Base-by-base conservation (phyloP, 306 rosid genomes). In the Geum urbanum region DNA sequence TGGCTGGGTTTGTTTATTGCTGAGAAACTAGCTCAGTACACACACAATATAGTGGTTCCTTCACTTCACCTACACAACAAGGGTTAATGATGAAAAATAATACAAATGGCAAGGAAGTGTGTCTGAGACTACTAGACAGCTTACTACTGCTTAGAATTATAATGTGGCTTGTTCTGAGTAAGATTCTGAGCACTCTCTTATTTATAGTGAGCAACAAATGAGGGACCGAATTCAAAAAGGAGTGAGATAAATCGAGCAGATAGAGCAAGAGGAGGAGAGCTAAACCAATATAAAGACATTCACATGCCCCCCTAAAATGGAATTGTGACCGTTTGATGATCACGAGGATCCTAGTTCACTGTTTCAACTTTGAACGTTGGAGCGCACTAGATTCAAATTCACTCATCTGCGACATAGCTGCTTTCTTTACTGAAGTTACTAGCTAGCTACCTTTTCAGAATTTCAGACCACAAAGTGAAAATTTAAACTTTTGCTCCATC, bases 261-360 rank as follows among this genome's bases (percentile, higher is more conserved):
- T n/a, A n/a, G n/a, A n/a, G n/a, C n/a, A n/a, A 16, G 55, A 1
- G 2, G 13, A 18, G n/a, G 32, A 7, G 57, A 56, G 40, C 16
- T 24, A 11, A 56, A 27, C 18, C 27, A 58, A 67, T 66, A 60
- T 87, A 86, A 84, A 84, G 78, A 84, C 47, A 5, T 79, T 94
- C 97, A 90, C 96, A 87, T 88, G 99, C 85, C 32, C n/a, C n/a
- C 32, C 32, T 27, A 58, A 60, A 69, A 78, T 72, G 19, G 44
- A 69, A 53, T 85, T 84, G 83, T 83, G 91, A 88, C 97, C 99
- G 99, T 94, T 85, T 72, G 98, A 92, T 87, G 86, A 86, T 91
- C 98, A 94, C 97, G 94, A 76, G 98, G 83, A 76, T 78, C 81
- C 83, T 19, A 16, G 32, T 27, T 27, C 32, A 27, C n/a, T 73